Evolutionary conservation across 2,329 filamentous ascomycete genomes (phyloP), one percentile per base, ranked within the genome.

Genomic region (Blastomyces silverae): DNA sequence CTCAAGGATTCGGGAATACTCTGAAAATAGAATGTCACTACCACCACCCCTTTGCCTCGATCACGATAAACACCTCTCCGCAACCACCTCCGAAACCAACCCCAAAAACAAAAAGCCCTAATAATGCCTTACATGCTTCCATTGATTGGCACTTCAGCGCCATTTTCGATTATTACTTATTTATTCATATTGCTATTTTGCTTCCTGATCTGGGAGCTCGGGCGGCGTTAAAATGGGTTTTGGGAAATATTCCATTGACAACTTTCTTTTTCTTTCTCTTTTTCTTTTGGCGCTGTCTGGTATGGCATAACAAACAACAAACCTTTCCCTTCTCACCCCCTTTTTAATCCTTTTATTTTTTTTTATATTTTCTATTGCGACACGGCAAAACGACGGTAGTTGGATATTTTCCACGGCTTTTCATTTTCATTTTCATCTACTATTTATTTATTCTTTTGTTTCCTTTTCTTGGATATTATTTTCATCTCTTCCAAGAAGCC

Each of bases 1-100:
- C 85, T 99, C 71, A 97, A 96, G 80, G 94, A 99, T 78, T 97
- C 94, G 28, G 94, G 94, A 70, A 97, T 99, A 77, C 86, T 99
- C 72, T 92, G 79, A 89, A 42, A 59, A 11, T 7, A 20, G 4
- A 10, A 39, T 28, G 28, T 15, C 25, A 20, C 7, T 48, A 48
- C 17, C 44, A n/a, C 6, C 15, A 48, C 17, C 7, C 44, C 20
- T 7, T 8, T 5, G 10, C 44, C 20, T 48, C 44, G 44, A 44
- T 44, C 42, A 44, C 42, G 42, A 44, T 13, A 44, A 28, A 28
- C 28, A 28, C 28, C 28, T 28, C 28, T 28, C 28, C 28, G 2
- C 28, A 28, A 28, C 44, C 44, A 48, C 44, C 44, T 28, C 25
- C 17, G 20, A 53, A 44, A 31, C 61, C 64, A 28, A 44, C 25